phyloP scores from a whole-genome alignment of 768 basidiomycete genomes.

The Naganishia vishniacii region DNA sequence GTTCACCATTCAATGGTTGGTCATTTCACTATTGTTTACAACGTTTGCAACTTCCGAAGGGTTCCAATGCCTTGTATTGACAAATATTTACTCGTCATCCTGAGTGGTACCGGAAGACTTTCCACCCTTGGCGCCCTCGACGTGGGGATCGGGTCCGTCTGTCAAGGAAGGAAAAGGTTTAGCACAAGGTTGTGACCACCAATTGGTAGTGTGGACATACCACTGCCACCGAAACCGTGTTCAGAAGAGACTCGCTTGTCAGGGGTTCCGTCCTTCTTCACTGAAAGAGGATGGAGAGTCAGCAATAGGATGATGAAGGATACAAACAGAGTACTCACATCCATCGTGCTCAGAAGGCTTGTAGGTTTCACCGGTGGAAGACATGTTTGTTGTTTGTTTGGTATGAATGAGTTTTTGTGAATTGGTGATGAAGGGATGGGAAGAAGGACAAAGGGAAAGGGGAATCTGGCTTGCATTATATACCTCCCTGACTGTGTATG shows the following conservation, averaged over 20 bases:
- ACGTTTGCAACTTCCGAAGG: background rate
- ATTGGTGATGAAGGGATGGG: background rate
- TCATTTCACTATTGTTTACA: too few species aligned
- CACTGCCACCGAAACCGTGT: slow-evolving; percentile 49
- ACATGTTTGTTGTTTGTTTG: too few species aligned
- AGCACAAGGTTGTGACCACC: slow-evolving; percentile 15
- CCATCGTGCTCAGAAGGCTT: slow-evolving; percentile 39
- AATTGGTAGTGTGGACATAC: slow-evolving; percentile 12
- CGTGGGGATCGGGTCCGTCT: slow-evolving; percentile 48
- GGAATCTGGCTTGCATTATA: background rate
- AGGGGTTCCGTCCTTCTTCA: slow-evolving; percentile 48
- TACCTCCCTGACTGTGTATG: background rate
- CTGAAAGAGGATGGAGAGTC: slow-evolving; percentile 44
- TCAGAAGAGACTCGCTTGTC: slow-evolving; percentile 49
- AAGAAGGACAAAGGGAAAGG: background rate
- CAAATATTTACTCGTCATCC: slow-evolving; percentile 21
- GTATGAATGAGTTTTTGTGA: background rate
- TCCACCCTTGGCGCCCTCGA: slow-evolving; percentile 47
- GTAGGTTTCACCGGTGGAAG: slow-evolving; percentile 41
- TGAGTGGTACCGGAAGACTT: slow-evolving; percentile 27
- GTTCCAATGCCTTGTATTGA: background rate
- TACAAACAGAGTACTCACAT: background rate
- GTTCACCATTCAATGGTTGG: too few species aligned
- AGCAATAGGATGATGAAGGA: background rate
- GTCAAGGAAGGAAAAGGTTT: slow-evolving; percentile 17